A percentile compares a stretch with the other conserved stretches of the same genome.
These are phyloP conservation scores for Hyphodiscus hymeniophilus DNA, from an alignment of 495 filamentous ascomycete genomes.

Conservation along the genomic window DNA sequence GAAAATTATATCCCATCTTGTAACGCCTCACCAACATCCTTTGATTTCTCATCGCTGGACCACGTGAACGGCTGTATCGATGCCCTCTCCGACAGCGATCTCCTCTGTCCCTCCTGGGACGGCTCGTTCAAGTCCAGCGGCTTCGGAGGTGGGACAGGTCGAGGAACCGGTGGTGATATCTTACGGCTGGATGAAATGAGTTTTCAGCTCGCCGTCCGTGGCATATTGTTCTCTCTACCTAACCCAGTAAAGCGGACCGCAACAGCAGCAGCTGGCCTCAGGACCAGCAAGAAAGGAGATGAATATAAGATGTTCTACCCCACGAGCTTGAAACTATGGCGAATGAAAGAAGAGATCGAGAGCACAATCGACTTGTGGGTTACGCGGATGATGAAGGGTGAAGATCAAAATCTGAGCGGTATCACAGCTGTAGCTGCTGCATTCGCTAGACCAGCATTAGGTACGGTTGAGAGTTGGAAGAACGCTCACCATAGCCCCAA, in stretches of 20 bases:
- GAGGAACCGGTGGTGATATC: slow-evolving; percentile 54
- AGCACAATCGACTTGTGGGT: slow-evolving; percentile 61
- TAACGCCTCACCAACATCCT: slow-evolving; percentile 41
- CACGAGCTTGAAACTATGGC: slow-evolving; percentile 66
- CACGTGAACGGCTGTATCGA: slow-evolving; percentile 66
- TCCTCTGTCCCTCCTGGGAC: slow-evolving; percentile 57
- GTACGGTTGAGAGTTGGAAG: slow-evolving; percentile 30
- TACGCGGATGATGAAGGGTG: slow-evolving; percentile 42
- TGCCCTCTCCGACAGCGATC: slow-evolving; percentile 78
- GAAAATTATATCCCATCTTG: slow-evolving; percentile 91
- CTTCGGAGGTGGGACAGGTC: slow-evolving; percentile 34
- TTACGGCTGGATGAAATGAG: slow-evolving; percentile 86
- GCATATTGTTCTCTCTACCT: slow-evolving; percentile 75
- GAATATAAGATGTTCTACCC: slow-evolving; percentile 85
- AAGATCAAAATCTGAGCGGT: slow-evolving; percentile 23
- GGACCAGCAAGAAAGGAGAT: slow-evolving; percentile 37
- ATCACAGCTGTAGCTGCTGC: slow-evolving; percentile 32
- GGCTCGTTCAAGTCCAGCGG: slow-evolving; percentile 42
- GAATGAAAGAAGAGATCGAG: slow-evolving; percentile 68
- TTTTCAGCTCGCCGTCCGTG: slow-evolving; percentile 80
- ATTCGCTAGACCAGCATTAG: slow-evolving; percentile 28
- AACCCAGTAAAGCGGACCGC: slow-evolving; percentile 66
- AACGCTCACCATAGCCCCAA: slow-evolving; percentile 21
- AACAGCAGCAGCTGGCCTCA: slow-evolving; percentile 28
- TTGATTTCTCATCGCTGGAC: slow-evolving; percentile 49